phyloP scores from a whole-genome alignment of 768 basidiomycete genomes.

The Suillus subalutaceus region DNA sequence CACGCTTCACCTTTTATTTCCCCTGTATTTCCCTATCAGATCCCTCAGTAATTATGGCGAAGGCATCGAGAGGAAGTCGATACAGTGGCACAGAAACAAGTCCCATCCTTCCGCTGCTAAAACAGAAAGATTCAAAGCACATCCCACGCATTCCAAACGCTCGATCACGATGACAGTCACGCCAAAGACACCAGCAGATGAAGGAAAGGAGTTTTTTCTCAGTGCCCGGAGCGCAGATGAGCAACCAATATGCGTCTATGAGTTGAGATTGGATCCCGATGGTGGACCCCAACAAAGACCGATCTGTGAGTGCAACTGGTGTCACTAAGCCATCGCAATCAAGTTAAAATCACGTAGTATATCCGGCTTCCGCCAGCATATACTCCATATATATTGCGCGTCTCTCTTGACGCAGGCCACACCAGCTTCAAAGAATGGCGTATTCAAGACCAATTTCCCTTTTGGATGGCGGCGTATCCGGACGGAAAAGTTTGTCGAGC shows the following conservation, averaged over 20 bases:
- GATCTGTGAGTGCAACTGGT: slow-evolving; percentile 61
- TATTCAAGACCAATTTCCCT: slow-evolving; percentile 96
- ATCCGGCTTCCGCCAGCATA: slow-evolving; percentile 93
- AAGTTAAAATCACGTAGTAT: slow-evolving; percentile 58
- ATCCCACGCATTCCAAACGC: not conserved
- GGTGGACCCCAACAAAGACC: slow-evolving; percentile 87
- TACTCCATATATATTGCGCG: slow-evolving; percentile 86
- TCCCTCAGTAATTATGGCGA: slow-evolving; percentile 19
- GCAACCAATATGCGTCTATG: slow-evolving; percentile 78
- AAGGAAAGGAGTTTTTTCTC: slow-evolving; percentile 88
- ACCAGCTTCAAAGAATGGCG: slow-evolving; percentile 84
- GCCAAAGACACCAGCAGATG: slow-evolving; percentile 91
- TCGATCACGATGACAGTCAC: slow-evolving; percentile 42
- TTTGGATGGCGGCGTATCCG: slow-evolving; percentile 88
- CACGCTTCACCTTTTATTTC: not conserved
- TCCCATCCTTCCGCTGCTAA: not conserved
- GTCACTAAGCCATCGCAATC: slow-evolving; percentile 4
- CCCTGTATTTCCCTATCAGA: not conserved
- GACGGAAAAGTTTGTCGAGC: slow-evolving; percentile 73
- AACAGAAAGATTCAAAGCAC: not conserved
- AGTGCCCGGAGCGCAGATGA: slow-evolving; percentile 54
- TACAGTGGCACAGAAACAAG: not conserved
- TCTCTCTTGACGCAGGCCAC: slow-evolving; percentile 93
- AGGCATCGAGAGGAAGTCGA: not conserved
- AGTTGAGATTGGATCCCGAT: slow-evolving; percentile 84